phyloP scores from a whole-genome alignment of 2,329 filamentous ascomycete genomes.

The Verticillium isaacii region DNA sequence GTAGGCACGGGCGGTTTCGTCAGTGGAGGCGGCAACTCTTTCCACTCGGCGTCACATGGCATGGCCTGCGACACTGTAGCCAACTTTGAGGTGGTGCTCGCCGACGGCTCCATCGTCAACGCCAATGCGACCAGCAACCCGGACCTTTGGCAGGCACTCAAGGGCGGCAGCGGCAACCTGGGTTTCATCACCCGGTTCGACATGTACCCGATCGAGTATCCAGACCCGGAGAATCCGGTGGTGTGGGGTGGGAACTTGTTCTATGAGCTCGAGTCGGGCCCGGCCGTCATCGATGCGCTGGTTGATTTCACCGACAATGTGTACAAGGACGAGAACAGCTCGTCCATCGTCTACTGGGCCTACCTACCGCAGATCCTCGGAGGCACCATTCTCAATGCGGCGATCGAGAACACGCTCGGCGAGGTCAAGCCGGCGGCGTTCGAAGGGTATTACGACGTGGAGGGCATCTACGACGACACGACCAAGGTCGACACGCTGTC shows the following conservation, averaged over 20 bases:
- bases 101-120: conserved; percentile 35
- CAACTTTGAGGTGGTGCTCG: conserved; percentile 42
- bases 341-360: conserved; percentile 25
- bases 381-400: conserved; percentile 24
- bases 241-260: conserved; percentile 26
- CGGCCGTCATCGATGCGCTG: conserved; percentile 22
- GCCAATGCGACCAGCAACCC: conserved; percentile 31
- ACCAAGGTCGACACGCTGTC: conserved; percentile 21
- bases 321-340: conserved; percentile 24
- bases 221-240: conserved; percentile 16
- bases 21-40: conserved; percentile 30
- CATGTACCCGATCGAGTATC: conserved; percentile 23
- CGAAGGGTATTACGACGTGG: conserved; percentile 19
- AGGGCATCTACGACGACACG: conserved; percentile 17
- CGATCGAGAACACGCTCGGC: conserved; percentile 24
- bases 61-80: conserved; percentile 40
- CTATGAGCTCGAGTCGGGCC: conserved; percentile 16
- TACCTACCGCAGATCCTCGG: conserved; percentile 20
- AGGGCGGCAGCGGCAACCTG: conserved; percentile 43
- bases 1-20: conserved; percentile 30
- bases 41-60: conserved; percentile 31
- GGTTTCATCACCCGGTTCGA: conserved; percentile 31
- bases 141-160: conserved; percentile 41
- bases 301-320: conserved; percentile 25
- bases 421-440: conserved; percentile 22